Evolutionary conservation across 2,329 filamentous ascomycete genomes (phyloP).

Genomic region (Cladosporium sp.): DNA sequence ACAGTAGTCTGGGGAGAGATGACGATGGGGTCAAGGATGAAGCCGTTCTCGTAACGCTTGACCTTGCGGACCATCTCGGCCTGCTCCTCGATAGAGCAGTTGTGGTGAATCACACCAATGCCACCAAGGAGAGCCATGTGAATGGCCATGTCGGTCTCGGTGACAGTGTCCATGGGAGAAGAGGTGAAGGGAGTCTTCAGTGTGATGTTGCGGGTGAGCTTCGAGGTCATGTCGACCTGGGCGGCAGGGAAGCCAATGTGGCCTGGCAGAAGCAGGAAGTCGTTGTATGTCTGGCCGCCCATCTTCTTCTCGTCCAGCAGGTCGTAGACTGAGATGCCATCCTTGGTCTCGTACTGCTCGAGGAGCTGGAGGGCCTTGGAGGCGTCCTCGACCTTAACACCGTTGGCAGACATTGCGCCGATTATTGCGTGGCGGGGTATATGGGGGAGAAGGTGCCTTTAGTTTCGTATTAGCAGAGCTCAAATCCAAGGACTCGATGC

Average conservation of each 20-base stretch:
- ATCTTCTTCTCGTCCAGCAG: slow-evolving; percentile 89
- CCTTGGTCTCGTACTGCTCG: slow-evolving; percentile 70
- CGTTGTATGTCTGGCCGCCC: slow-evolving; percentile 95
- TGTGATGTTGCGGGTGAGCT: slow-evolving; percentile 90
- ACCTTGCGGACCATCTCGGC: slow-evolving; percentile 99
- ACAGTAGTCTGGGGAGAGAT: slow-evolving; percentile 86
- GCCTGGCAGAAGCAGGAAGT: slow-evolving; percentile 93
- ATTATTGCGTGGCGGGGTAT: slow-evolving; percentile 4
- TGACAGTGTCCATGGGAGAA: slow-evolving; percentile 99
- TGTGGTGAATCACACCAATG: slow-evolving; percentile 96
- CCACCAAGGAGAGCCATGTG: slow-evolving; percentile 89
- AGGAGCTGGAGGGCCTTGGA: slow-evolving; percentile 70
- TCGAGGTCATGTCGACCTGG: slow-evolving; percentile 82
- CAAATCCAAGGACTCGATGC: slow-evolving; percentile 35
- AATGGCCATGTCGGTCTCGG: slow-evolving; percentile 99
- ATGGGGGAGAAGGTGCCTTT: neutral
- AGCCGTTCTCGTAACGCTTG: slow-evolving; percentile 98
- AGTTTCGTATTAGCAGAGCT: slow-evolving; percentile 63
- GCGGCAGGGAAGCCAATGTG: slow-evolving; percentile 98
- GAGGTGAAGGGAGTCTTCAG: slow-evolving; percentile 97
- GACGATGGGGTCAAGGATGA: slow-evolving; percentile 94
- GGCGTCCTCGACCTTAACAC: slow-evolving; percentile 25
- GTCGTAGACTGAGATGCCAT: slow-evolving; percentile 84
- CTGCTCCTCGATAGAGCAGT: slow-evolving; percentile 96
- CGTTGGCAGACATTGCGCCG: slow-evolving; percentile 21